phyloP scores from a whole-genome alignment of 2,329 filamentous ascomycete genomes.

The Microascus cirrosus region DNA sequence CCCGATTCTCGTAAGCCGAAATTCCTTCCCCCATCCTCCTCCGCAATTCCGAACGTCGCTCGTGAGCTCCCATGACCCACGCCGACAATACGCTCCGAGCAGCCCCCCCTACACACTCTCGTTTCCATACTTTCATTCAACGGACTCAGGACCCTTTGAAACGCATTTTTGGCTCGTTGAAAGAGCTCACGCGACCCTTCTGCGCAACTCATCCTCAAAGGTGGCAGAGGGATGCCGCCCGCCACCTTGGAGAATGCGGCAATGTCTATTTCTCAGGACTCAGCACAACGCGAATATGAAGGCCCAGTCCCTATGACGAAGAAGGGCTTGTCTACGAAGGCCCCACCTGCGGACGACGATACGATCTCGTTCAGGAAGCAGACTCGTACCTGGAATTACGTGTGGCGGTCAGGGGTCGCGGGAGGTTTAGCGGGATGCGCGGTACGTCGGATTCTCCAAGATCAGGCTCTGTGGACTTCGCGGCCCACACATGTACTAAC shows the following conservation, averaged over 20 bases:
- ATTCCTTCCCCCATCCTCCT: not conserved
- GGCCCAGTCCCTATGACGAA: conserved; percentile 13
- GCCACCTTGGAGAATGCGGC: conserved; percentile 3
- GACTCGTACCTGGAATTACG: conserved; percentile 67
- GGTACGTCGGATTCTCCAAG: conserved; percentile 41
- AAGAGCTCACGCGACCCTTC: not conserved
- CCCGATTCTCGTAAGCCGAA: conserved; percentile 3
- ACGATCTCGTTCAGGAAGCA: conserved; percentile 32
- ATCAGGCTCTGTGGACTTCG: not conserved
- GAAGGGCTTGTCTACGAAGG: conserved; percentile 22
- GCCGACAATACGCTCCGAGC: not conserved
- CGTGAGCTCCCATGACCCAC: not conserved
- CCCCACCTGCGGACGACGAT: conserved; percentile 40
- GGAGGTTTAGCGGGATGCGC: conserved; percentile 88
- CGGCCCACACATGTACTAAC: conserved; percentile 7
- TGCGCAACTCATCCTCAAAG: not conserved
- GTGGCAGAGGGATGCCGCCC: conserved; percentile 3
- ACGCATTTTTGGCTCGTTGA: not conserved
- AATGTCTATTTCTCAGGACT: conserved; percentile 2
- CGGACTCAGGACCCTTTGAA: not conserved
- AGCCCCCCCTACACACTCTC: not conserved
- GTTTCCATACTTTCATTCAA: not conserved
- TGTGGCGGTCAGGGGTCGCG: conserved; percentile 72
- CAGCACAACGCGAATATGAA: not conserved
- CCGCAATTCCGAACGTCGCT: not conserved